phyloP scores from a whole-genome alignment of 495 filamentous ascomycete genomes.

The Aspergillus incahuasiensis region DNA sequence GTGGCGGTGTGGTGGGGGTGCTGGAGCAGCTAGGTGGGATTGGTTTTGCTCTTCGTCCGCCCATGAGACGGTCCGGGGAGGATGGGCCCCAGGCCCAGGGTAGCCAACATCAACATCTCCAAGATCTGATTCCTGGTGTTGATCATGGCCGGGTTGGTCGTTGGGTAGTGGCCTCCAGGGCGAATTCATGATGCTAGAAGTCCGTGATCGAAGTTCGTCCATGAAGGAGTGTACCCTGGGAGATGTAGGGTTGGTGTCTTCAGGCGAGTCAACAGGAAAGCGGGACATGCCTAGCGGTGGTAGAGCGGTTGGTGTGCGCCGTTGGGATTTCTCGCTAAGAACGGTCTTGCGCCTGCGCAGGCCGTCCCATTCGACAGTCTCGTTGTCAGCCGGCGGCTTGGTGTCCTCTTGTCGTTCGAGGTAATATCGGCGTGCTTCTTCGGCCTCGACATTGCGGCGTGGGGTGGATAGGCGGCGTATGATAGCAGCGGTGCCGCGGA shows the following conservation, averaged over 20 bases:
- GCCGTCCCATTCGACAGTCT: conserved; percentile 89
- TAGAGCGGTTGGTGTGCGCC: conserved; percentile 48
- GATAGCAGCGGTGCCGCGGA: conserved; percentile 87
- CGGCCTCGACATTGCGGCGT: conserved; percentile 71
- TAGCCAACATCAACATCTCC: conserved; percentile 44
- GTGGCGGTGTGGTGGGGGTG: conserved; percentile 50
- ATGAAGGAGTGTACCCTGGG: conserved; percentile 44
- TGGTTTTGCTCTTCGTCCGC: conserved; percentile 23
- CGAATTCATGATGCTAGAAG: conserved; percentile 33
- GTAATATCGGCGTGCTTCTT: conserved; percentile 73
- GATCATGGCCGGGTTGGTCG: conserved; percentile 27
- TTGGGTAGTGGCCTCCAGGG: conserved; percentile 31
- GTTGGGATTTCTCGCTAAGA: conserved; percentile 42
- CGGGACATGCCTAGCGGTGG: conserved; percentile 86
- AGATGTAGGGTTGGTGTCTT: conserved; percentile 30
- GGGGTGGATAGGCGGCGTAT: conserved; percentile 75
- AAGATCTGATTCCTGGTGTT: conserved; percentile 25
- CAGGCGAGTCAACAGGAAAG: conserved; percentile 59
- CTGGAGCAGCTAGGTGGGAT: conserved; percentile 5
- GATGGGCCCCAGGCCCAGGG: conserved; percentile 26
- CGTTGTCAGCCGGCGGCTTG: conserved; percentile 69
- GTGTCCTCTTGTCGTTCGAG: conserved; percentile 74
- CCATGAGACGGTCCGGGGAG: conserved; percentile 25
- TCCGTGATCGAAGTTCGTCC: conserved; percentile 52
- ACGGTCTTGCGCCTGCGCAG: conserved; percentile 78